Conservation (phyloP, 192 early-diverging fungal species). For the Paraglomus occultum region DNA sequence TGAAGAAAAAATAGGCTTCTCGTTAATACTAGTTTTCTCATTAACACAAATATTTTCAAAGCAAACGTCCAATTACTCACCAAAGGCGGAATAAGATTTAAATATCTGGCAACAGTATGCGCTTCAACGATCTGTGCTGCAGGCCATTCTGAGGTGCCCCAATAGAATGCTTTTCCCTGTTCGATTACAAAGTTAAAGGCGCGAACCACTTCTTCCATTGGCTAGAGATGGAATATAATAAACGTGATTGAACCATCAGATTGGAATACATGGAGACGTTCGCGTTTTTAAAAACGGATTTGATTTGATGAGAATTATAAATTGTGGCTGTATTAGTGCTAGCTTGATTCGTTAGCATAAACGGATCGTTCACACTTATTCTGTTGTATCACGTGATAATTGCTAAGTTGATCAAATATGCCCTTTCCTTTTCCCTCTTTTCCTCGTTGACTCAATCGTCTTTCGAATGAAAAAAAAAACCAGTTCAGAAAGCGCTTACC, state of each 20-base stretch:
- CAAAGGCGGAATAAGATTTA: constrained; percentile 69
- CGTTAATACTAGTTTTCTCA: no score
- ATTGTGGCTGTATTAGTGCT: no score
- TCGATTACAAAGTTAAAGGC: constrained; percentile 83
- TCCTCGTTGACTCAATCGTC: no score
- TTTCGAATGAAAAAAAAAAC: not conserved
- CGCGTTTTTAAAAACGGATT: no score
- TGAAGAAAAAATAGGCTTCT: constrained; percentile 7
- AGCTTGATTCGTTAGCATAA: no score
- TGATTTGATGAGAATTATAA: no score
- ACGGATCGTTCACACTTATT: no score
- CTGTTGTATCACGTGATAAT: constrained; percentile 37
- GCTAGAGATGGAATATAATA: constrained; percentile 25
- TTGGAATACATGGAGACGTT: no score
- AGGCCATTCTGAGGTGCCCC: constrained; percentile 84
- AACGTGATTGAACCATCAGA: not conserved
- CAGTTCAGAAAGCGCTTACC: constrained; percentile 14
- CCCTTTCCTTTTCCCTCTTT: not conserved
- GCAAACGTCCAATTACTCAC: constrained; percentile 31
- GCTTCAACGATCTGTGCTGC: constrained; percentile 76
- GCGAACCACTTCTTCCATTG: constrained; percentile 86
- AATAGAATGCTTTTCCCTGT: constrained; percentile 78
- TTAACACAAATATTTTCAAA: no score
- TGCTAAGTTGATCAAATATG: not conserved
- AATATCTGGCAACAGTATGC: constrained; percentile 59